Evolutionary conservation across 305 asterid species (phyloP).

Genomic region (Solanum hybrid): DNA sequence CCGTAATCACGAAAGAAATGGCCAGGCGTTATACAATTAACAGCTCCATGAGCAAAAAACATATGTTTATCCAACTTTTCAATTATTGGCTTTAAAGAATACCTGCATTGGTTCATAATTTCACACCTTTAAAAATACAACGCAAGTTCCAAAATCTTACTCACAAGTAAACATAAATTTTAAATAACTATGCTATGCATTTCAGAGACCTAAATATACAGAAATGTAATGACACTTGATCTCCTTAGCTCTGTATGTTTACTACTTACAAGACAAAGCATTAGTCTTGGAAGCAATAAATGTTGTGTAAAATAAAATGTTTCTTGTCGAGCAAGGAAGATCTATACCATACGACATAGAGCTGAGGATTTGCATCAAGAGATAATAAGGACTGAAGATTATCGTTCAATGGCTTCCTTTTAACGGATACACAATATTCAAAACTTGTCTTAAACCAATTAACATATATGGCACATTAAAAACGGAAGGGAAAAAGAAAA

Average conservation of each 20-base stretch:
- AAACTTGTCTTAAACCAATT: not conserved
- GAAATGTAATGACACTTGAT: not conserved
- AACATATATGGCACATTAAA: not conserved
- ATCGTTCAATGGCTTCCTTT: not conserved
- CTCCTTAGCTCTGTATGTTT: not conserved
- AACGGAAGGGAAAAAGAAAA: not conserved
- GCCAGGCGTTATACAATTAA: not conserved
- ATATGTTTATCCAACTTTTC: not conserved
- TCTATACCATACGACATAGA: not conserved
- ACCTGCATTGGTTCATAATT: not conserved
- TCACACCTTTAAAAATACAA: not conserved
- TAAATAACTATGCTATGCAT: not conserved
- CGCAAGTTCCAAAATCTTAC: not conserved
- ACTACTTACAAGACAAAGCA: not conserved
- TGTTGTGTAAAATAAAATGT: not conserved
- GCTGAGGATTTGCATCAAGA: not conserved
- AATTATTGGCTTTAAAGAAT: not conserved
- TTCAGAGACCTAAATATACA: not conserved
- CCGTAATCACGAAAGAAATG: not conserved
- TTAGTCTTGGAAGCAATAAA: not conserved
- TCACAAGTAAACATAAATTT: not conserved
- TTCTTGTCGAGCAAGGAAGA: not conserved
- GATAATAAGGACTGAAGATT: not conserved
- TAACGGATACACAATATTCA: not conserved
- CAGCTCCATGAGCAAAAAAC: not conserved